A percentile compares a stretch with the other conserved stretches of the same genome.
Conservation (phyloP, 1,284 basidiomycete species). For the Naganishia albida region DNA sequence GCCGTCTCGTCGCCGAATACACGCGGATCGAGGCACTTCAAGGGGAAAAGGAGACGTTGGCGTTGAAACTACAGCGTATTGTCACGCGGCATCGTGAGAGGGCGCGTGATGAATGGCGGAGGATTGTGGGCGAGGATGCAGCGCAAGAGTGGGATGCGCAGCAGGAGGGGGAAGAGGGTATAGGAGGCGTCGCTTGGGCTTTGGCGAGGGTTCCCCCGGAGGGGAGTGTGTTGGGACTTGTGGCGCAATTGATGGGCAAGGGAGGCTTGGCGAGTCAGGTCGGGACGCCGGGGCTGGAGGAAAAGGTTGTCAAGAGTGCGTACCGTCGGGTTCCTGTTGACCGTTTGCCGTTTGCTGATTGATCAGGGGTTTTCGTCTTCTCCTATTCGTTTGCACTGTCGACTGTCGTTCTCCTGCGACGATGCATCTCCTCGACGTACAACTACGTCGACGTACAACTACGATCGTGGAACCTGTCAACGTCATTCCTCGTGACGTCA, state of each 20-base stretch:
- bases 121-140: conserved; percentile 50
- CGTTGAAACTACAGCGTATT: conserved; percentile 50
- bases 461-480: too few species aligned
- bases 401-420: too few species aligned
- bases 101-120: conserved; percentile 48
- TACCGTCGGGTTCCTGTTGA: background rate
- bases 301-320: conserved; percentile 10
- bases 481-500: too few species aligned
- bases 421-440: too few species aligned
- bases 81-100: conserved; percentile 47
- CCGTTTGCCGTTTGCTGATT: too few species aligned
- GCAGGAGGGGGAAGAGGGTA: conserved; percentile 7
- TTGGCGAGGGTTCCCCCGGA: background rate
- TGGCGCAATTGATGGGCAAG: conserved; percentile 11
- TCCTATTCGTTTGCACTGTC: too few species aligned
- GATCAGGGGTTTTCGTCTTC: too few species aligned
- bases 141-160: conserved; percentile 40
- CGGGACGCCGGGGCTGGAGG: background rate
- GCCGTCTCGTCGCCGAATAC: conserved; percentile 52
- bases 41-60: conserved; percentile 51
- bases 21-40: conserved; percentile 49
- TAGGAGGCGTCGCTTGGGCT: background rate
- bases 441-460: too few species aligned
- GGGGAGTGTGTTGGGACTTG: background rate
- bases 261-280: conserved; percentile 2